phyloP scores from a whole-genome alignment of 805 yeast species.

The Priceomyces haplophilus region DNA sequence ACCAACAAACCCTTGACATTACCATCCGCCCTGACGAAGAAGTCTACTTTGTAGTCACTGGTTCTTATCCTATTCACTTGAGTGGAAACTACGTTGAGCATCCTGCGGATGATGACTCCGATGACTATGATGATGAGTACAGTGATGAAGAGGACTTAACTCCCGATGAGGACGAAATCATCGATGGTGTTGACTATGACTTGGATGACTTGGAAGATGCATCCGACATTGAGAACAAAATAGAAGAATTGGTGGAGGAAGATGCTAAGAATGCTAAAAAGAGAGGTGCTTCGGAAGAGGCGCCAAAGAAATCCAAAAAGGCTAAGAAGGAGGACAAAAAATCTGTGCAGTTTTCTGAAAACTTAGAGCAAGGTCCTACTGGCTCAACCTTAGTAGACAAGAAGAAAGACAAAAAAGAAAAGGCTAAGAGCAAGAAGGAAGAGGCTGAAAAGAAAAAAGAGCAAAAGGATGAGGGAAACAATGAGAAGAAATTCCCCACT shows the following conservation, averaged over 20 bases:
- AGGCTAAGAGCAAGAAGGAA: slow-evolving; percentile 26
- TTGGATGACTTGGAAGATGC: slow-evolving; percentile 65
- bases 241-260: slow-evolving; percentile 69
- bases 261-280: slow-evolving; percentile 35
- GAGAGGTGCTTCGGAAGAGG: slow-evolving; percentile 32
- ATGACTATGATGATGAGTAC: slow-evolving; percentile 48
- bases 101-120: slow-evolving; percentile 77
- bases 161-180: slow-evolving; percentile 71
- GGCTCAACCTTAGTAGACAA: slow-evolving; percentile 37
- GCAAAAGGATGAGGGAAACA: slow-evolving; percentile 18
- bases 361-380: slow-evolving; percentile 93
- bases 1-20: slow-evolving; percentile 87
- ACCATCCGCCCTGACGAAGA: slow-evolving; percentile 93
- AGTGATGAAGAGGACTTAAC: slow-evolving; percentile 52
- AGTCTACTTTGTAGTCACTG: slow-evolving; percentile 90
- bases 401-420: slow-evolving; percentile 24
- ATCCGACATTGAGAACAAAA: slow-evolving; percentile 68
- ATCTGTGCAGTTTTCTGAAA: slow-evolving; percentile 79
- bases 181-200: slow-evolving; percentile 52
- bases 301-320: slow-evolving; percentile 27
- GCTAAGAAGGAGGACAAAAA: slow-evolving; percentile 56
- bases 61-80: slow-evolving; percentile 89
- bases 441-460: slow-evolving; percentile 24
- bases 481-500: slow-evolving; percentile 52
- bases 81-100: slow-evolving; percentile 96